Conservation (phyloP, 2,329 filamentous ascomycete genomes). For the Epicoccum sorghinum region DNA sequence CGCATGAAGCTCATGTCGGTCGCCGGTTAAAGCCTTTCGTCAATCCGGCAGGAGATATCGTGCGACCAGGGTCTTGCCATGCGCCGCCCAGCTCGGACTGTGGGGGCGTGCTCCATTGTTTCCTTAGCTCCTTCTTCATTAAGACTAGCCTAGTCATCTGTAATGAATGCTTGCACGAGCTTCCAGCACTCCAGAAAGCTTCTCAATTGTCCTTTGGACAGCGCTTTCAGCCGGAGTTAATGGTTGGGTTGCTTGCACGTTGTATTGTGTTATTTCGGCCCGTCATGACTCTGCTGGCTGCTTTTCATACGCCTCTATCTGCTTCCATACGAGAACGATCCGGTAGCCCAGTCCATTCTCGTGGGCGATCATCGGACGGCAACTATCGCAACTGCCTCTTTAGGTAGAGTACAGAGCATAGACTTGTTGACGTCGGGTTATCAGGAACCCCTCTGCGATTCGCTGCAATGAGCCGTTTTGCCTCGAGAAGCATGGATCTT, state of each 20-base stretch:
- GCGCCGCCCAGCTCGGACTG: neutral
- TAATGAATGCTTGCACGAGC: constrained; percentile 17
- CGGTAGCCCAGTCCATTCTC: neutral
- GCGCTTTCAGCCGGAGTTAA: neutral
- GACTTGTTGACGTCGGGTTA: constrained; percentile 15
- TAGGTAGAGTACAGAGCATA: constrained; percentile 14
- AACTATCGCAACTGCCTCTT: constrained; percentile 19
- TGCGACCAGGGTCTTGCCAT: constrained; percentile 1
- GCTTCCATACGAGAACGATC: neutral
- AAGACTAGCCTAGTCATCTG: neutral
- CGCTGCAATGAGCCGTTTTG: constrained; percentile 15
- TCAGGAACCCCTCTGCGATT: constrained; percentile 17
- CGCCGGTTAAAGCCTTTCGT: neutral
- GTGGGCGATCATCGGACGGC: constrained; percentile 9
- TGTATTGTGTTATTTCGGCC: neutral
- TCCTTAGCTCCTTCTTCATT: constrained; percentile 10
- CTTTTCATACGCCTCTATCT: too few species aligned
- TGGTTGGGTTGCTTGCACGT: neutral
- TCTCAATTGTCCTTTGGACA: neutral
- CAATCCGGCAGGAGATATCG: constrained; percentile 12
- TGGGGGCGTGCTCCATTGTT: neutral
- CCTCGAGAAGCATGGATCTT: constrained; percentile 20
- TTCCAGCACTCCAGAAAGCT: constrained; percentile 10
- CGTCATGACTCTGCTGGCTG: neutral
- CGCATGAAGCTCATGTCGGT: constrained; percentile 6